Evolutionary conservation across 2,329 filamentous ascomycete genomes (phyloP).

Genomic region (Nakataea oryzae): DNA sequence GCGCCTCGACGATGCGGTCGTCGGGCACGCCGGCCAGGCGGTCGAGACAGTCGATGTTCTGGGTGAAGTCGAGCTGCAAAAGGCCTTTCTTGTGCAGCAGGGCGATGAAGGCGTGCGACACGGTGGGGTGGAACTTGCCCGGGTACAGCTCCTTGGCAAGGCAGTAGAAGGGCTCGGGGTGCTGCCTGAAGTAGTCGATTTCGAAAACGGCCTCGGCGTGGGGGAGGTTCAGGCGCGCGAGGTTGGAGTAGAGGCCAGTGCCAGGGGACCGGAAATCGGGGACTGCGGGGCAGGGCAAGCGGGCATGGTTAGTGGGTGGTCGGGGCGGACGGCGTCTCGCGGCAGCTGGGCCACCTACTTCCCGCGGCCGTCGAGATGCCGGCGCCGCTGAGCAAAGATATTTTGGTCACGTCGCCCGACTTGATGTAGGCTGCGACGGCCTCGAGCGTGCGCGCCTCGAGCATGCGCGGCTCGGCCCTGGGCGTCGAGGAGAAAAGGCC

Average conservation of each 20-base stretch:
- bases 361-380: conserved; percentile 72
- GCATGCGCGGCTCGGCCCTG: conserved; percentile 38
- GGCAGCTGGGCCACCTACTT: conserved; percentile 29
- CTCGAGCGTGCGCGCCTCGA: conserved; percentile 58
- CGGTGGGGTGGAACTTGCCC: conserved; percentile 76
- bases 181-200: conserved; percentile 74
- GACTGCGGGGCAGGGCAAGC: conserved; percentile 24
- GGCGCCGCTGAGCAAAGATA: conserved; percentile 86
- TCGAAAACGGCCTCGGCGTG: conserved; percentile 92
- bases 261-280: conserved; percentile 92
- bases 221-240: conserved; percentile 74
- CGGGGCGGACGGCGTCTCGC: conserved; percentile 6
- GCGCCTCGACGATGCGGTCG: conserved; percentile 80
- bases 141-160: conserved; percentile 89
- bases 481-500: not conserved
- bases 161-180: conserved; percentile 85
- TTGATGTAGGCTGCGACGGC: conserved; percentile 75
- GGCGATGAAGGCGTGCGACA: conserved; percentile 81
- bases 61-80: conserved; percentile 81
- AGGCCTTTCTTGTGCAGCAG: conserved; percentile 71
- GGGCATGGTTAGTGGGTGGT: not conserved
- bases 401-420: conserved; percentile 51
- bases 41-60: conserved; percentile 96
- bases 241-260: conserved; percentile 88
- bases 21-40: conserved; percentile 72